phyloP scores from a whole-genome alignment of 108 stramenopile species.

The Pelagomonas calceolata region DNA sequence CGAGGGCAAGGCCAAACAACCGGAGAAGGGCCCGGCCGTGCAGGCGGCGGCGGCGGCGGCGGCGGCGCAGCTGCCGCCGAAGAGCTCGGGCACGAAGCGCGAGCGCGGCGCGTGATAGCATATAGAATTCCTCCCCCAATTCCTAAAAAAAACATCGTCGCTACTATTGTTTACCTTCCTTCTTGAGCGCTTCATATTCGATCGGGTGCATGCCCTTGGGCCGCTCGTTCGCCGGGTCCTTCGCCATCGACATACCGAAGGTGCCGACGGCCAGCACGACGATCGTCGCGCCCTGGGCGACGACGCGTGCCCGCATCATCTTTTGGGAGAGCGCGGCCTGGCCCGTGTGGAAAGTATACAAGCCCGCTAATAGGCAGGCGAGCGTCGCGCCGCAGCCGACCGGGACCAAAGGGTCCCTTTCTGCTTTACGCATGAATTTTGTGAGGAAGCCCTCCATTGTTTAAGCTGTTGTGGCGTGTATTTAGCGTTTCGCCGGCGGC shows the following conservation, averaged over 20 bases:
- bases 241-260: neutral
- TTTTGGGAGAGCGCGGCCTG: slow-evolving; percentile 7
- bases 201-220: neutral
- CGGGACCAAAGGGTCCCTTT: slow-evolving; percentile 17
- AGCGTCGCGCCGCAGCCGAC: slow-evolving; percentile 13
- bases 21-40: too few relatives aligned
- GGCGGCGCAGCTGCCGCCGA: too few relatives aligned
- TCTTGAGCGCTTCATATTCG: neutral
- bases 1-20: slow-evolving; percentile 23
- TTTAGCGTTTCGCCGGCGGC: too few relatives aligned
- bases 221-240: neutral
- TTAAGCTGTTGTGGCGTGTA: too few relatives aligned
- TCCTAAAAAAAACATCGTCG: too few relatives aligned
- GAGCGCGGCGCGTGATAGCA: too few relatives aligned
- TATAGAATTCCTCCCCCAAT: too few relatives aligned
- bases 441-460: too few relatives aligned
- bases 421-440: too few relatives aligned
- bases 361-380: slow-evolving; percentile 6
- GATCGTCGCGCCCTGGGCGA: slow-evolving; percentile 19
- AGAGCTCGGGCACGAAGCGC: too few relatives aligned
- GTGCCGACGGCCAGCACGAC: slow-evolving; percentile 4
- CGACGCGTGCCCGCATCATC: slow-evolving; percentile 21
- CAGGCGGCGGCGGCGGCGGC: too few relatives aligned
- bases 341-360: slow-evolving; percentile 6
- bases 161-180: neutral